A percentile compares a stretch with the other conserved stretches of the same genome.
These are phyloP conservation scores for Penicillium desertorum DNA, from an alignment of 495 filamentous ascomycete species.

Conservation along the genomic window DNA sequence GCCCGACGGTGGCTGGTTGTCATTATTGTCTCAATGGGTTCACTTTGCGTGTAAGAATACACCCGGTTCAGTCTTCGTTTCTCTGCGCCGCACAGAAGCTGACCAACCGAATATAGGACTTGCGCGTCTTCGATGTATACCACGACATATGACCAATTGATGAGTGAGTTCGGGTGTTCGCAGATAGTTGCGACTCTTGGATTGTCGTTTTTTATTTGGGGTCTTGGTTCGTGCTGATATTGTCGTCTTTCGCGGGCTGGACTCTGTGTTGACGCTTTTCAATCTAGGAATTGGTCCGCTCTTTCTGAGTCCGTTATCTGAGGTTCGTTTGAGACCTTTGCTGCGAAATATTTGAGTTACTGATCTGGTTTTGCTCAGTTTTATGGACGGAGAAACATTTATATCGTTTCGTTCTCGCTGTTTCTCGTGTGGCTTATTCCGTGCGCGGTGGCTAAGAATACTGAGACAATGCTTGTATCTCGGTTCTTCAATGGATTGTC, in stretches of 20 bases:
- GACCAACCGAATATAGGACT: slow-evolving; percentile 53
- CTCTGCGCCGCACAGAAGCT: neutral
- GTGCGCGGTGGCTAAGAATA: slow-evolving; percentile 81
- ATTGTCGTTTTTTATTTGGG: slow-evolving; percentile 75
- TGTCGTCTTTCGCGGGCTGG: slow-evolving; percentile 21
- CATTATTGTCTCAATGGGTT: slow-evolving; percentile 65
- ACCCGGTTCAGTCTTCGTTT: neutral
- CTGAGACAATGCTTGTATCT: slow-evolving; percentile 75
- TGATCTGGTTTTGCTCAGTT: slow-evolving; percentile 60
- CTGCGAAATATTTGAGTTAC: neutral
- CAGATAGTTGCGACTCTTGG: slow-evolving; percentile 75
- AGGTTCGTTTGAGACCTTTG: slow-evolving; percentile 34
- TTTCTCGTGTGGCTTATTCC: slow-evolving; percentile 89
- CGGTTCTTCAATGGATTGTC: slow-evolving; percentile 85
- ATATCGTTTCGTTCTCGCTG: slow-evolving; percentile 70
- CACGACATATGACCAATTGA: slow-evolving; percentile 79
- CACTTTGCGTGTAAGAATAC: slow-evolving; percentile 77
- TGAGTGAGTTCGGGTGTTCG: slow-evolving; percentile 68
- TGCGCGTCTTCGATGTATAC: slow-evolving; percentile 90
- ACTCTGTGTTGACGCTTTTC: slow-evolving; percentile 9
- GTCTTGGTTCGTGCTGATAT: slow-evolving; percentile 44
- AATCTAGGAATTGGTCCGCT: slow-evolving; percentile 66
- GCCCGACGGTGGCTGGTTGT: slow-evolving; percentile 76
- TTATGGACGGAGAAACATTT: slow-evolving; percentile 84
- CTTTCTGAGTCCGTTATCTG: slow-evolving; percentile 64